Evolutionary conservation across 305 asterid genomes (phyloP), one percentile per base, ranked within the genome.

Genomic region (Petunia hybrid): DNA sequence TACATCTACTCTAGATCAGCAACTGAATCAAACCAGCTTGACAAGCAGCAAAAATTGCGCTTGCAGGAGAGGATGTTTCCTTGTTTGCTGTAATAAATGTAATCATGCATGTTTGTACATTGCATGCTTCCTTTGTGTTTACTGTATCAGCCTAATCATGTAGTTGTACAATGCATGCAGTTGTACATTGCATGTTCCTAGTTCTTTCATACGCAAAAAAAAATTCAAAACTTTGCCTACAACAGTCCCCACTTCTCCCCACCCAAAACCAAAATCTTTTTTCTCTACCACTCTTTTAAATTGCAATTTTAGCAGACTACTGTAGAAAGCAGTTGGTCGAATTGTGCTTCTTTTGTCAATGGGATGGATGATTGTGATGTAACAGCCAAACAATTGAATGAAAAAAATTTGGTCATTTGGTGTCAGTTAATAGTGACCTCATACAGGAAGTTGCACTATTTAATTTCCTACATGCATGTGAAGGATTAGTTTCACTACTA

Each of bases 351-450:
- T 73, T 51, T 67, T 35, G 41, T 8, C 22, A 43, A 73, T 22
- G 31, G 31, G 31, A 51, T 51, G 60, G 45, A 73, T 51, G 62
- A 48, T 71, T 16, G 7, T 71, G 78, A 71, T 71, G 78, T 35
- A 38, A 71, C 78, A 48, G 57, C 57, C 12, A 43, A 71, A 35
- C 31, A 48, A 71, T 36, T 10, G 35, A 71, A 48, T 48, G 62
- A 3, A 45, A 66, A 66, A 16, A 71, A 42, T 71, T 71, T 48
- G 61, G 60, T 71, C 35, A 31, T 71, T 48, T 73, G 56, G 41
- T 71, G 77, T 73, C 78, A 36, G 78, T 73, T 73, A 36, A 71
- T 46, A 70, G 9, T 71, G 77, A 71, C 61, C 77, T 71, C 61
- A 71, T 73, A 48, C 46, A 1, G 62, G 10, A 51, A 46, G 36